Evolutionary conservation across 345 rosid genomes (phyloP).

Genomic region (Hibiscus syriacus): DNA sequence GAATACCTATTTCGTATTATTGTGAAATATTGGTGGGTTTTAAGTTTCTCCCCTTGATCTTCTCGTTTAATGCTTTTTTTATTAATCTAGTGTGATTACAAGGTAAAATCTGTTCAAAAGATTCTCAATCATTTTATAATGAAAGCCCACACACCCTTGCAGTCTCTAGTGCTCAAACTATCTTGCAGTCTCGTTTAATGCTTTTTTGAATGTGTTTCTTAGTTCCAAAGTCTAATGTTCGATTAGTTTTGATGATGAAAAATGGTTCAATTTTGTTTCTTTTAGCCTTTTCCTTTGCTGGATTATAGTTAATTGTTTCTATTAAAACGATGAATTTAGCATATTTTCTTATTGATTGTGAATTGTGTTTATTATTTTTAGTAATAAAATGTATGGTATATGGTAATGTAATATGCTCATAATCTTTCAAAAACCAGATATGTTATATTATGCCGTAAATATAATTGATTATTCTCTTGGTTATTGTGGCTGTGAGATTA

Average conservation of each 20-base stretch:
- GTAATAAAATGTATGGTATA: background rate
- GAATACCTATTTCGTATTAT: background rate
- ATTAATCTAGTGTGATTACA: too few species aligned
- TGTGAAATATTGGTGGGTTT: conserved; percentile 1
- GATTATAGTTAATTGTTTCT: background rate
- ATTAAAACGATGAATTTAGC: background rate
- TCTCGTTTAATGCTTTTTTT: background rate
- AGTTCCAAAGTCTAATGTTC: background rate
- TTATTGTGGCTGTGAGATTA: background rate
- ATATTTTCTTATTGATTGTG: background rate
- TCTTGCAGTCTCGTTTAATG: background rate
- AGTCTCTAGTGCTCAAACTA: too few species aligned
- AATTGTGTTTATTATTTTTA: background rate
- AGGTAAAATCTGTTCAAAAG: too few species aligned
- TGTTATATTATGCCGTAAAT: background rate
- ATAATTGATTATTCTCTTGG: background rate
- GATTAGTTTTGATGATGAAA: background rate
- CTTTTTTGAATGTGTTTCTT: background rate
- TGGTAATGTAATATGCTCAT: background rate
- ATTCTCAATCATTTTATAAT: too few species aligned
- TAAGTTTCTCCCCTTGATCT: background rate
- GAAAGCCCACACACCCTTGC: too few species aligned
- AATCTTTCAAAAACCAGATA: background rate
- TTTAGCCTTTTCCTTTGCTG: conserved; percentile 8
- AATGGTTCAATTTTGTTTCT: background rate